A percentile compares a stretch with the other conserved stretches of the same genome.
These are phyloP conservation scores for Paramecium sonneborni DNA, from an alignment of 73 alveolate genomes.

Conservation along the genomic window DNA sequence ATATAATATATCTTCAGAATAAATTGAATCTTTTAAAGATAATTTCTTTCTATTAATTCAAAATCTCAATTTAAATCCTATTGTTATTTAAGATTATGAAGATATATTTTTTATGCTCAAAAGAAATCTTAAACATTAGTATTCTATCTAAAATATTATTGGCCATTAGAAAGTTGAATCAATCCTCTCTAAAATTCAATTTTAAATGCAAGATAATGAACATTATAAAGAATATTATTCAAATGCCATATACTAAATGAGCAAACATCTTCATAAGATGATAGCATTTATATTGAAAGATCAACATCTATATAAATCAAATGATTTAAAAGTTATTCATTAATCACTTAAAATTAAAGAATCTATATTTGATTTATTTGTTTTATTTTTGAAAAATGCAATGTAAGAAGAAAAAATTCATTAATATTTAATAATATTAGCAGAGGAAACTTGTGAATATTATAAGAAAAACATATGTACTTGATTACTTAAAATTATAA, in stretches of 20 bases:
- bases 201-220: not conserved
- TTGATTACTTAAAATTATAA: too few species aligned
- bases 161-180: not conserved
- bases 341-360: not conserved
- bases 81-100: not conserved
- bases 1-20: not conserved
- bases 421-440: not conserved
- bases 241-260: not conserved
- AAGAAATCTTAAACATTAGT: not conserved
- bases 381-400: not conserved
- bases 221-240: not conserved
- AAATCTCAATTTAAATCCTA: not conserved
- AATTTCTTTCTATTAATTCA: not conserved
- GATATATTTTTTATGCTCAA: not conserved
- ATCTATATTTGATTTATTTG: not conserved
- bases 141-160: not conserved
- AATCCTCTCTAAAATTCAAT: not conserved
- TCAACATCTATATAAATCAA: not conserved
- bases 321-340: slow-evolving; percentile 1
- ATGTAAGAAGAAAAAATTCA: not conserved
- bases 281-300: not conserved
- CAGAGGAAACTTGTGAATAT: not conserved
- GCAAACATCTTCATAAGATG: not conserved
- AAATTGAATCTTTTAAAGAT: not conserved
- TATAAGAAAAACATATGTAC: not conserved